These are phyloP conservation scores for Pontederia paniculata DNA, from an alignment of 176 grass and related monocot genomes.

Conservation along the genomic window DNA sequence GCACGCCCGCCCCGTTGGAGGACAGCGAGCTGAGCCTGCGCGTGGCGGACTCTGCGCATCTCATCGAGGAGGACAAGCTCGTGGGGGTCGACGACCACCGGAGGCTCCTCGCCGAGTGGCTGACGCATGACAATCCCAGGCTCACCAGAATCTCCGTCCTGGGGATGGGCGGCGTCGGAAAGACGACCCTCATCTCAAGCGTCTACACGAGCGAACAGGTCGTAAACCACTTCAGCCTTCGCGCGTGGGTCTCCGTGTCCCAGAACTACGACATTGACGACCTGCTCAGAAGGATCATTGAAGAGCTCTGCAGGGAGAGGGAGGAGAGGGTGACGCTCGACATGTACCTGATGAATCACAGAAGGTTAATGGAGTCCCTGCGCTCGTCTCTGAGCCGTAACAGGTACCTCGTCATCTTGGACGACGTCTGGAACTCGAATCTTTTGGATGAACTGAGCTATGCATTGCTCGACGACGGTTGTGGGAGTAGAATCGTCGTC, in stretches of 20 bases:
- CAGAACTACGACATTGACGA: conserved; percentile 7
- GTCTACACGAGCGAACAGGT: conserved; percentile 25
- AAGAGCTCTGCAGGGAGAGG: conserved; percentile 7
- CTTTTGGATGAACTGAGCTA: neutral
- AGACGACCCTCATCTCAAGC: conserved; percentile 42
- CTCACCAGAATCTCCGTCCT: conserved; percentile 27
- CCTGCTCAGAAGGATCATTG: conserved; percentile 23
- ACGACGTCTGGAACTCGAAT: neutral
- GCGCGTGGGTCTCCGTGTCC: conserved; percentile 30
- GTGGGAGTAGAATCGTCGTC: neutral
- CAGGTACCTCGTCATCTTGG: conserved; percentile 3
- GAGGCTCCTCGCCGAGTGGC: conserved; percentile 12
- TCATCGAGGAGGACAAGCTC: conserved; percentile 25
- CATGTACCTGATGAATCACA: conserved; percentile 15
- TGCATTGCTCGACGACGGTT: neutral
- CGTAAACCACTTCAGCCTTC: conserved; percentile 8
- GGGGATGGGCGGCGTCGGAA: conserved; percentile 54
- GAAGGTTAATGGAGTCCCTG: conserved; percentile 8
- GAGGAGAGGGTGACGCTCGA: neutral
- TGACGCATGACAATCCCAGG: conserved; percentile 1
- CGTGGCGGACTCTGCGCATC: conserved; percentile 8
- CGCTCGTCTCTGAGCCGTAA: conserved; percentile 1
- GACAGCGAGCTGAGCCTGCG: neutral
- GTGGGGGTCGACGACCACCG: conserved; percentile 36
- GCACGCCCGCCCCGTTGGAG: neutral